phyloP scores from a whole-genome alignment of 306 rosid genomes.

The Fagus sylvatica region DNA sequence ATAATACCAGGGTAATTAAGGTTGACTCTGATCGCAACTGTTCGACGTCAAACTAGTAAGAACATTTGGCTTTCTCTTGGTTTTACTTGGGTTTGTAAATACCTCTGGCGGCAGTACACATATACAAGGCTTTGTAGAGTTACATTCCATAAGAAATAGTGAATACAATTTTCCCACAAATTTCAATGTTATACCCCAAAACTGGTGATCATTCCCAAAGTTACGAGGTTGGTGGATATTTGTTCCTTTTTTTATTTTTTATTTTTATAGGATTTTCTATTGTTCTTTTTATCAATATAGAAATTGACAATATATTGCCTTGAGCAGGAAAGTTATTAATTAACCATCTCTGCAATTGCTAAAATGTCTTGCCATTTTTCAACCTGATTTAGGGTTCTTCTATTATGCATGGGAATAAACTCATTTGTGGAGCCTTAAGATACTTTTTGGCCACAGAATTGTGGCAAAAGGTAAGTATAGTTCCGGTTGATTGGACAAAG shows the following conservation, averaged over 20 bases:
- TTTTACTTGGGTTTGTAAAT: not conserved
- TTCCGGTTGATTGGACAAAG: not conserved
- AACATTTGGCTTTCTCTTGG: not conserved
- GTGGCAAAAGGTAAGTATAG: not conserved
- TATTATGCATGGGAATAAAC: not conserved
- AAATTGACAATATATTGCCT: conserved; percentile 7
- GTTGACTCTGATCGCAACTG: conserved; percentile 21
- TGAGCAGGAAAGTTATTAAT: not conserved
- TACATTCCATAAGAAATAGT: not conserved
- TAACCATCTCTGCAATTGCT: not conserved
- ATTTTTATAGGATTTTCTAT: not conserved
- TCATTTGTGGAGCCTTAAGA: not conserved
- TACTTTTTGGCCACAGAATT: not conserved
- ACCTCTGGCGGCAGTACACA: not conserved
- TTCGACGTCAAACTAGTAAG: conserved; percentile 27
- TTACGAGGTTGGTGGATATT: conserved; percentile 3
- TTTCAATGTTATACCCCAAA: not conserved
- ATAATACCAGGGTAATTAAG: conserved; percentile 52
- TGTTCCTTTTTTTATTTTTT: not conserved
- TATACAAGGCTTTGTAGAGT: not conserved
- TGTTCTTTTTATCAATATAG: not conserved
- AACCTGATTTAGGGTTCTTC: not conserved
- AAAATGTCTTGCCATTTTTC: not conserved
- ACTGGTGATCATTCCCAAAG: not conserved
- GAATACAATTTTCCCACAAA: too few species aligned